Conservation (phyloP, 2,329 filamentous ascomycete species). For the Aspergillus sp. region DNA sequence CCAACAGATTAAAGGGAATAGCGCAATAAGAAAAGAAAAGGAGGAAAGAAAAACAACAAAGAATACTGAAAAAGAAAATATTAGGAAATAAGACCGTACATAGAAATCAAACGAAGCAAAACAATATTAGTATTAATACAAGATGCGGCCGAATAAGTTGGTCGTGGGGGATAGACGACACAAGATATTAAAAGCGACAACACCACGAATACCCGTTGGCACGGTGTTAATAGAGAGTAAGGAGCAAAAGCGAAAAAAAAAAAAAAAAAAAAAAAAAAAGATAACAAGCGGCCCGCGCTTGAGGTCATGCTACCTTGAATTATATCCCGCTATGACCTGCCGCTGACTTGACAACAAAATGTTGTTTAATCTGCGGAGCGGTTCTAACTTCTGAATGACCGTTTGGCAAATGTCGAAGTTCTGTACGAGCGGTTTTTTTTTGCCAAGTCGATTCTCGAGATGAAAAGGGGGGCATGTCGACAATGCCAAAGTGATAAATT, state of each 20-base stretch:
- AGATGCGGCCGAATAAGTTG: constrained; percentile 3
- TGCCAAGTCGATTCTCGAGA: neutral
- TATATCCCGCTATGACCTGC: neutral
- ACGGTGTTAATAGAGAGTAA: neutral
- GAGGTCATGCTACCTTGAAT: neutral
- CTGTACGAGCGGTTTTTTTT: neutral
- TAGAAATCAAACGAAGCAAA: neutral
- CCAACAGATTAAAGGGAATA: neutral
- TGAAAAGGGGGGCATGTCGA: neutral
- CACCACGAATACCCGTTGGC: constrained; percentile 2
- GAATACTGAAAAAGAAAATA: neutral
- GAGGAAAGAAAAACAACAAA: neutral
- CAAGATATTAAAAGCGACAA: constrained; percentile 12
- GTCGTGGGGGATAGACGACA: neutral
- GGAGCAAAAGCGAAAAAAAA: neutral
- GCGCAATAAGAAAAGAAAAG: neutral
- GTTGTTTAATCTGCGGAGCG: neutral
- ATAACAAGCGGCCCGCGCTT: neutral
- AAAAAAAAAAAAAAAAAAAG: neutral
- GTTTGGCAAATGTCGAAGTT: neutral
- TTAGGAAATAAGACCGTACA: neutral
- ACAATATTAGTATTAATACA: constrained; percentile 21
- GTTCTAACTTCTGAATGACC: neutral
- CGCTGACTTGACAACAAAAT: neutral
- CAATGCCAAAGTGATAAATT: neutral